These are phyloP conservation scores for Peniophora sp. DNA, from an alignment of 1,284 basidiomycete species.

Conservation along the genomic window DNA sequence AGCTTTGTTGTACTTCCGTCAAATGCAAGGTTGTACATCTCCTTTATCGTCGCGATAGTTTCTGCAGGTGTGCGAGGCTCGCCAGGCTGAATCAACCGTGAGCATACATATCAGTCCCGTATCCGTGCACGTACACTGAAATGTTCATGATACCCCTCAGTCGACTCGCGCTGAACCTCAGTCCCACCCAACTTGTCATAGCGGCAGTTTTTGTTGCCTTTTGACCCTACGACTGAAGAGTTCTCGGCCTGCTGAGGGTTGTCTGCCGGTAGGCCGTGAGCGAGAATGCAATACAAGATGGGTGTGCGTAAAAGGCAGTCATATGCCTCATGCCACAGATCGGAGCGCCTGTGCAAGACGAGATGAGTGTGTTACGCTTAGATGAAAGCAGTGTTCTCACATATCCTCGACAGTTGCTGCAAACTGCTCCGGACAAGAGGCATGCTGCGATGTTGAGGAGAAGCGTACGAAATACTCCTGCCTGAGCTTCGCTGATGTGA, in stretches of 20 bases:
- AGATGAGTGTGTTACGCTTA: conserved; percentile 5
- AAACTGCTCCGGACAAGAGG: conserved; percentile 20
- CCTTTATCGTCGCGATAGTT: background rate
- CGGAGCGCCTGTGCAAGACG: background rate
- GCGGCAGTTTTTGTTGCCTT: background rate
- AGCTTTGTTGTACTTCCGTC: background rate
- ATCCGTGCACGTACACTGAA: background rate
- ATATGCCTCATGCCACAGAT: conserved; percentile 1
- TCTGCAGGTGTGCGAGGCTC: background rate
- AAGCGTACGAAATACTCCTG: conserved; percentile 25
- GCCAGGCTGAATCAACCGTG: background rate
- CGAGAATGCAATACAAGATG: conserved; percentile 10
- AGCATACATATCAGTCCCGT: background rate
- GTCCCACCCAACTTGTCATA: background rate
- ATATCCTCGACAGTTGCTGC: conserved; percentile 14
- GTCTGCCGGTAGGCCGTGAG: conserved; percentile 21
- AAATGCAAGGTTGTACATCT: background rate
- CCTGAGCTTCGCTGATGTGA: conserved; percentile 18
- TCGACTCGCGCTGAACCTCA: background rate
- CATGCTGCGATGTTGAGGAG: conserved; percentile 20
- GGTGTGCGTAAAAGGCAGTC: conserved; percentile 14
- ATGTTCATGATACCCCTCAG: background rate
- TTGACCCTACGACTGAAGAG: background rate
- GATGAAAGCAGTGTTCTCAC: conserved; percentile 9
- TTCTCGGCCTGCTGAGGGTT: conserved; percentile 19